A percentile compares a stretch with the other conserved stretches of the same genome.
Conservation (phyloP, 2,329 filamentous ascomycete genomes). For the Penicillium sp. region DNA sequence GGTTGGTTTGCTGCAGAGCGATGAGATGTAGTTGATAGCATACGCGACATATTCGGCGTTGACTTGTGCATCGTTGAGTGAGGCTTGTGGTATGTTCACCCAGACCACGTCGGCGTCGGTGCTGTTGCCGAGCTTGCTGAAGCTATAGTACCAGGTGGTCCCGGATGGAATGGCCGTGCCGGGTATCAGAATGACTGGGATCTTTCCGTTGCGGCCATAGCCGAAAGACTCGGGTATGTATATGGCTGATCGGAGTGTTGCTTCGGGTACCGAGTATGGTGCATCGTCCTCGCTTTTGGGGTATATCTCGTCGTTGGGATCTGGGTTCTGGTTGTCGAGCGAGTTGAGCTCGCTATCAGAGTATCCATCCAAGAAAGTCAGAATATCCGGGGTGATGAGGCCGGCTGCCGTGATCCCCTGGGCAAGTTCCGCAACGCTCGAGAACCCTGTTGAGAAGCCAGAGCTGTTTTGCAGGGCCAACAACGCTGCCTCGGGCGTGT, state of each 20-base stretch:
- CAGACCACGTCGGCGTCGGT: conserved; percentile 51
- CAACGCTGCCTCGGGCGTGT: neutral
- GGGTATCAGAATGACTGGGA: conserved; percentile 53
- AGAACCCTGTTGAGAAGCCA: neutral
- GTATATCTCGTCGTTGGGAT: conserved; percentile 9
- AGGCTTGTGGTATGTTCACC: conserved; percentile 53
- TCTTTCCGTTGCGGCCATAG: conserved; percentile 40
- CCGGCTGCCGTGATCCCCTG: conserved; percentile 7
- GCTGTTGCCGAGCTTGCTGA: conserved; percentile 49
- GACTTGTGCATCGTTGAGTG: conserved; percentile 50
- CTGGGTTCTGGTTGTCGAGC: conserved; percentile 12
- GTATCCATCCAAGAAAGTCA: conserved; percentile 17
- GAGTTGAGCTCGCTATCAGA: conserved; percentile 15
- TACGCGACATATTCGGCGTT: conserved; percentile 58
- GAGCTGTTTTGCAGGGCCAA: neutral
- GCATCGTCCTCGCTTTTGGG: conserved; percentile 41
- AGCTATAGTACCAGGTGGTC: conserved; percentile 46
- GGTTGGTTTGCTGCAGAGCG: conserved; percentile 49
- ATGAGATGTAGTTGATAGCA: conserved; percentile 56
- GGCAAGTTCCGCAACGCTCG: conserved; percentile 4
- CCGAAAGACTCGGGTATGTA: conserved; percentile 52
- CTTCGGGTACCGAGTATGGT: conserved; percentile 49
- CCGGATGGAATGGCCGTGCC: conserved; percentile 53
- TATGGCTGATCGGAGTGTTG: conserved; percentile 50
- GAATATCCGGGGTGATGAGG: conserved; percentile 14